Base-by-base conservation (phyloP, 1,284 basidiomycete species). In the Bondarzewia mesenterica region DNA sequence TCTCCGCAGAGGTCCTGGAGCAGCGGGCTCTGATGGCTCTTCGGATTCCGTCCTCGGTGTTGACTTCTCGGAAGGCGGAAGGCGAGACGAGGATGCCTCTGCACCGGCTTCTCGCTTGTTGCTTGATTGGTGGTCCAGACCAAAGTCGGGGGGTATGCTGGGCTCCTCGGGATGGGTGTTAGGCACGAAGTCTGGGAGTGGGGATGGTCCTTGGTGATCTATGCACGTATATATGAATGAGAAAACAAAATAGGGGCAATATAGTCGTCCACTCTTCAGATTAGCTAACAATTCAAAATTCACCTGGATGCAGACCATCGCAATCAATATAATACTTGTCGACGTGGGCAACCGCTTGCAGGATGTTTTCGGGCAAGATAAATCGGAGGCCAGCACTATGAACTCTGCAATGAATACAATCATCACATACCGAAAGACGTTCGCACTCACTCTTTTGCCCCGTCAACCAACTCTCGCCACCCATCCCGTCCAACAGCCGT, bases 391-490 rank as follows among this genome's bases (percentile, higher is more conserved):
- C 58, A 49, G 59, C 60, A 27, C 68, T 70, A 40, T 20, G 4
- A 15, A 21, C 25, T 1, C 20, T 14, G 22, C 27, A 6, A 32
- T 32, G 15, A 44, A 7, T 20, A 44, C 22, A 3, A 12, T 42
- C n/a, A 49, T 42, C 25, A n/a, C n/a, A 14, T 4, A 16, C 3
- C 2, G 2, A 14, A 22, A 2, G 32, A 10, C 12, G 37, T 6
- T 12, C 32, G 35, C 25, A 65, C 67, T 14, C 43, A 85, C 85
- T 65, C 70, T 52, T 65, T 66, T 2, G 77, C 74, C 52, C 78
- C 76, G 0, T 68, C 63, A 0, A 68, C 62, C 26, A 85, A 59
- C 25, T 75, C 70, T 27, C 64, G 61, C 82, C 80, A 86, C 15
- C 54, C 64, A 18, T 72, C 70, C 37, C 62, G 57, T 2, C 80